Conservation (phyloP, 768 basidiomycete species). For the Leccinum arenicola region DNA sequence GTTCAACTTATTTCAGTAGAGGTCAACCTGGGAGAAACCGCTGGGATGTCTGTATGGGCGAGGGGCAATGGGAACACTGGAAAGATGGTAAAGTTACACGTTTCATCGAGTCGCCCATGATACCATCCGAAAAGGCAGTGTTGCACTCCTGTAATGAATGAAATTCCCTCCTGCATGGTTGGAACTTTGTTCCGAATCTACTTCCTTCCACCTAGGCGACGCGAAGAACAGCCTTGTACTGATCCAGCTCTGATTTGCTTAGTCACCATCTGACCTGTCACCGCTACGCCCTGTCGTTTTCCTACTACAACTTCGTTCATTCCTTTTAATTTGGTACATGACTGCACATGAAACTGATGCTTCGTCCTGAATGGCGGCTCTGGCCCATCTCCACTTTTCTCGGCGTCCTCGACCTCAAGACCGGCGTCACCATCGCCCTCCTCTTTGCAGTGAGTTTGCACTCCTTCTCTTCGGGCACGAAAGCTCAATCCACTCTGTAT, state of each 20-base stretch:
- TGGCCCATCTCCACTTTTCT: conserved; percentile 83
- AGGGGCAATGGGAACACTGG: too few species aligned
- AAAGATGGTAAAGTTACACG: too few species aligned
- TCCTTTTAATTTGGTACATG: conserved; percentile 28
- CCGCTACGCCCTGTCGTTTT: background rate
- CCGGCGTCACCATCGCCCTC: conserved; percentile 83
- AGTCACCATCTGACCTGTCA: background rate
- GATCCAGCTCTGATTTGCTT: background rate
- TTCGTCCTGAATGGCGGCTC: conserved; percentile 80
- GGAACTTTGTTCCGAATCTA: too few species aligned
- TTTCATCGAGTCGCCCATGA: too few species aligned
- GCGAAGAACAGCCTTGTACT: too few species aligned
- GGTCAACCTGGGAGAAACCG: too few species aligned
- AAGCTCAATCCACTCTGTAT: conserved; percentile 11
- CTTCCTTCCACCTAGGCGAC: too few species aligned
- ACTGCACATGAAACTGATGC: conserved; percentile 68
- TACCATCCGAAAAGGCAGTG: too few species aligned
- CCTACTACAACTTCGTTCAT: conserved; percentile 1
- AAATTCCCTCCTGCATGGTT: too few species aligned
- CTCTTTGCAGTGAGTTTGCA: conserved; percentile 75
- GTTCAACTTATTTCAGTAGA: too few species aligned
- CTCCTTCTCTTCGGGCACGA: background rate
- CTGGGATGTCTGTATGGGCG: too few species aligned
- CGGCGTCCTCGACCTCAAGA: conserved; percentile 89
- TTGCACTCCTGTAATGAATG: too few species aligned